Conservation (phyloP, 768 basidiomycete genomes). For the Hericium rajendrae region DNA sequence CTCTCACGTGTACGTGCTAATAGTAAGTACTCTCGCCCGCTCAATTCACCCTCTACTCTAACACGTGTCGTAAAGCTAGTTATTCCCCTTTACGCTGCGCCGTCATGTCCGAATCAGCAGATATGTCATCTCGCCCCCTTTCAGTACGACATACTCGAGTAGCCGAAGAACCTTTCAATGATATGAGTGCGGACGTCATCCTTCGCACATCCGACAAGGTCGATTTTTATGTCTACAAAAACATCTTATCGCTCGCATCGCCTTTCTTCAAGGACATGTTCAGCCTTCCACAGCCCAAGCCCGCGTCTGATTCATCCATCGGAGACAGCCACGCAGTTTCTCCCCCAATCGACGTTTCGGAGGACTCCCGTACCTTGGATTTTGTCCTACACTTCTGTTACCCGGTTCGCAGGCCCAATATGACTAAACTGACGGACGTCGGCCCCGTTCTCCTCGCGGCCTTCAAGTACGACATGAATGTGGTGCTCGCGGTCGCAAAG, state of each 20-base stretch:
- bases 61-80: not conserved
- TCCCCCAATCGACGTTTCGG: not conserved
- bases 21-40: too few relatives aligned
- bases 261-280: slow-evolving; percentile 18
- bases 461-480: slow-evolving; percentile 6
- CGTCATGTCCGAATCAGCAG: not conserved
- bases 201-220: not conserved
- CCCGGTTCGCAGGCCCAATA: not conserved
- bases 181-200: not conserved
- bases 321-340: too few relatives aligned
- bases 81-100: not conserved
- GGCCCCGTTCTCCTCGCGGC: slow-evolving; percentile 2
- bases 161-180: not conserved
- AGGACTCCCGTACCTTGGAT: slow-evolving; percentile 2
- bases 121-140: not conserved
- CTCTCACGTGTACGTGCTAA: too few relatives aligned
- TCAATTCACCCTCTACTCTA: not conserved
- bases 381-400: slow-evolving; percentile 6
- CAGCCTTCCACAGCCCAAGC: slow-evolving; percentile 16
- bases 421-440: not conserved
- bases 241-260: slow-evolving; percentile 21
- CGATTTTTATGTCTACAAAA: slow-evolving; percentile 19
- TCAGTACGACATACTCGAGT: not conserved
- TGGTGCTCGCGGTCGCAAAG: not conserved
- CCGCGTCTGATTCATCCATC: not conserved